phyloP scores from a whole-genome alignment of 345 rosid species.

The Pugionium dolabratum region DNA sequence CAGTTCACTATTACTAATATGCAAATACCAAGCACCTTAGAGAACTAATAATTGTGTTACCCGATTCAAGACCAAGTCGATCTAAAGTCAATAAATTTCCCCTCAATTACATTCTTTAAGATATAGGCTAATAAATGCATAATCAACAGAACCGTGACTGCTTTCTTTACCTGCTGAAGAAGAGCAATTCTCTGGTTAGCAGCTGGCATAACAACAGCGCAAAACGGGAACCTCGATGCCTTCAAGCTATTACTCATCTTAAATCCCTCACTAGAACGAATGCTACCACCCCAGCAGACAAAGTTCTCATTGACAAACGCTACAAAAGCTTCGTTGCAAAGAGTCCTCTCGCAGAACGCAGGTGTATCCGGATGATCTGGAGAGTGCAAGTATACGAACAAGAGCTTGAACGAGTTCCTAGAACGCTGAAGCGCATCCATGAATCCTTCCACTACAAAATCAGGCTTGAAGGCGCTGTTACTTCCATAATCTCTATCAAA shows the following conservation, averaged over 20 bases:
- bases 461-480: conserved; percentile 45
- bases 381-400: conserved; percentile 94
- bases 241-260: conserved; percentile 99
- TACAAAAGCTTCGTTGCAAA: conserved; percentile 61
- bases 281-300: conserved; percentile 93
- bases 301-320: conserved; percentile 91
- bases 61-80: conserved; percentile 8
- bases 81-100: background rate
- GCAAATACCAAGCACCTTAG: conserved; percentile 12
- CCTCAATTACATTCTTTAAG: background rate
- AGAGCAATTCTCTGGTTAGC: conserved; percentile 90
- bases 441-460: conserved; percentile 81
- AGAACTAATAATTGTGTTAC: background rate
- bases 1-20: background rate
- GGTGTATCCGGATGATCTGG: conserved; percentile 95
- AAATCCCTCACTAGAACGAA: conserved; percentile 95
- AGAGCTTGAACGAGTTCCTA: conserved; percentile 64
- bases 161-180: conserved; percentile 75
- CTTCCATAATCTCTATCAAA: conserved; percentile 83
- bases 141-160: background rate
- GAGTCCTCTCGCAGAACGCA: conserved; percentile 67
- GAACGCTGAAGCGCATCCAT: conserved; percentile 95
- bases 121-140: background rate
- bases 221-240: conserved; percentile 90
- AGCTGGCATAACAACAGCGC: conserved; percentile 98